phyloP scores from a whole-genome alignment of 805 yeast genomes.

The Saturnispora diversa region DNA sequence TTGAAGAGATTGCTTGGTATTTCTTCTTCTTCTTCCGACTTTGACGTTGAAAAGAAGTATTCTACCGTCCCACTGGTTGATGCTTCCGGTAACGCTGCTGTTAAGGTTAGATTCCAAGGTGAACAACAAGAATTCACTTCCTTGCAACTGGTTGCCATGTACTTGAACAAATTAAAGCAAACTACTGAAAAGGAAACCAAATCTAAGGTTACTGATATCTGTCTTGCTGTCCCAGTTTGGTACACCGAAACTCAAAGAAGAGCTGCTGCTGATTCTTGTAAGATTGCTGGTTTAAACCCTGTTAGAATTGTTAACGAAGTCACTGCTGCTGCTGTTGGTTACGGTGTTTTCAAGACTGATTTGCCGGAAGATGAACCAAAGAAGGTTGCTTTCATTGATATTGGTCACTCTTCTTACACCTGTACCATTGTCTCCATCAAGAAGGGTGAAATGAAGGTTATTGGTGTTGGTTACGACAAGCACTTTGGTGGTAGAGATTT shows the following conservation, averaged over 20 bases:
- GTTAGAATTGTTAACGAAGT: conserved; percentile 96
- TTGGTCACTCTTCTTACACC: conserved; percentile 94
- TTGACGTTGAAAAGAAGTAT: conserved; percentile 64
- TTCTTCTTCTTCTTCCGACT: conserved; percentile 64
- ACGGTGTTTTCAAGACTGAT: conserved; percentile 97
- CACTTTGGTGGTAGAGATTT: conserved; percentile 98
- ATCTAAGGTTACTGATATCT: conserved; percentile 75
- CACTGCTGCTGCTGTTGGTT: conserved; percentile 98
- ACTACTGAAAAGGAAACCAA: conserved; percentile 77
- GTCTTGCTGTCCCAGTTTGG: conserved; percentile 95
- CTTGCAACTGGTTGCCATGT: conserved; percentile 92
- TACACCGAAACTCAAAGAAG: conserved; percentile 95
- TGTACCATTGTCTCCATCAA: conserved; percentile 85
- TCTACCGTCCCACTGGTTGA: conserved; percentile 66
- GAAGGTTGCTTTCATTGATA: conserved; percentile 88
- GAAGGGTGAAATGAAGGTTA: conserved; percentile 90
- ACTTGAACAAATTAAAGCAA: conserved; percentile 79
- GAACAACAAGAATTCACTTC: conserved; percentile 72
- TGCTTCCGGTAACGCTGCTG: conserved; percentile 68
- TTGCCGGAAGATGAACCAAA: conserved; percentile 90
- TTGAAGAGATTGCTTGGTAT: conserved; percentile 89
- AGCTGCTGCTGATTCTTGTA: conserved; percentile 91
- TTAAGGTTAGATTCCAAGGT: conserved; percentile 79
- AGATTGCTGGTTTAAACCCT: conserved; percentile 94
- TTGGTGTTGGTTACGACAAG: conserved; percentile 89